phyloP scores from a whole-genome alignment of 169 alveolate species.

The Eimeria maxima region DNA sequence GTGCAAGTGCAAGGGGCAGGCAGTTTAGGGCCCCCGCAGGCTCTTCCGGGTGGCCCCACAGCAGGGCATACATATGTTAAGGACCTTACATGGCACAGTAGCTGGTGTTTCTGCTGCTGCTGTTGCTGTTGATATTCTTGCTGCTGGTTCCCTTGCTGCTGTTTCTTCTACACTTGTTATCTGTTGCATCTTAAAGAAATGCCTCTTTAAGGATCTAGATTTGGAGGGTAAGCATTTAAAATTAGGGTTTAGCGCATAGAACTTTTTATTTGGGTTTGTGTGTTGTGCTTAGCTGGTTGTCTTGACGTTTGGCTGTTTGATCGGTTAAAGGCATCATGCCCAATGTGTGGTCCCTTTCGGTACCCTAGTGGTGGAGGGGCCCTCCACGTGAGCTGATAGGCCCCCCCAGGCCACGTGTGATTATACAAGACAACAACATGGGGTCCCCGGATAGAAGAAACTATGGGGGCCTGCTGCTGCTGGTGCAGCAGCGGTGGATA shows the following conservation, averaged over 20 bases:
- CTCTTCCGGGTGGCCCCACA: conserved; percentile 11
- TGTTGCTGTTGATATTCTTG: background rate
- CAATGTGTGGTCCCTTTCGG: conserved; percentile 72
- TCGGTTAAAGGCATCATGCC: conserved; percentile 72
- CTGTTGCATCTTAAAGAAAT: background rate
- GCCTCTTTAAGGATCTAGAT: no score
- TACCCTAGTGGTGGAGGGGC: conserved; percentile 67
- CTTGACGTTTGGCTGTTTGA: conserved; percentile 71
- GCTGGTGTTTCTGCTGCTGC: background rate
- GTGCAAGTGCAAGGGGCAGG: background rate
- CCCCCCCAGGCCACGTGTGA: background rate
- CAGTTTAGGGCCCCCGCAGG: no score
- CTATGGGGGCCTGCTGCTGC: background rate
- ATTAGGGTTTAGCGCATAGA: conserved; percentile 31
- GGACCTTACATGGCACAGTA: background rate
- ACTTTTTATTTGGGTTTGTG: conserved; percentile 18
- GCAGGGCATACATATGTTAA: background rate
- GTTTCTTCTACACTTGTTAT: background rate
- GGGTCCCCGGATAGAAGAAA: background rate
- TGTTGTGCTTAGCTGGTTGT: conserved; percentile 34
- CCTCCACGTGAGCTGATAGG: background rate
- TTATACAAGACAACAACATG: background rate
- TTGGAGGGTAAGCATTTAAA: no score
- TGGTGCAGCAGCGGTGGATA: background rate
- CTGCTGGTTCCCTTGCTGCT: background rate